phyloP scores from a whole-genome alignment of 2,329 filamentous ascomycete genomes.

The Leptographium lundbergii region DNA sequence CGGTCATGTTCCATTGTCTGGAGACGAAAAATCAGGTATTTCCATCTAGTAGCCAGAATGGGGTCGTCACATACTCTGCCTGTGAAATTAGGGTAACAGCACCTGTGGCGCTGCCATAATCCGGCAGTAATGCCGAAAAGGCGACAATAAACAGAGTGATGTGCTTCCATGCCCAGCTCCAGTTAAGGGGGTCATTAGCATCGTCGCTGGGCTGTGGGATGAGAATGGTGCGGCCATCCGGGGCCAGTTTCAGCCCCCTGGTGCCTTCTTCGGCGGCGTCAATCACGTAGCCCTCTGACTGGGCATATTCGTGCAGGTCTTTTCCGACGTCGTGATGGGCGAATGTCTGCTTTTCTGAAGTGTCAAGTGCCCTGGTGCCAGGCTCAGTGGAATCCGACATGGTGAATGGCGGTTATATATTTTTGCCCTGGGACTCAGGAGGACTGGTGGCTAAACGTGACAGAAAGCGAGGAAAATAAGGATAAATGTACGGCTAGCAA shows the following conservation, averaged over 20 bases:
- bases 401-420: background rate
- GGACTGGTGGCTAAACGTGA: no score
- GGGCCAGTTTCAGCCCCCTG: constrained; percentile 20
- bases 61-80: constrained; percentile 19
- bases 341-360: background rate
- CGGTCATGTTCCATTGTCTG: constrained; percentile 33
- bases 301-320: constrained; percentile 21
- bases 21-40: background rate
- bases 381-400: background rate
- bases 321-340: background rate
- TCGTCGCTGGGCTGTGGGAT: constrained; percentile 41
- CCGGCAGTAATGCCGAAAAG: constrained; percentile 31
- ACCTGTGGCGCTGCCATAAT: constrained; percentile 34
- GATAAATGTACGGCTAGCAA: no score
- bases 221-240: constrained; percentile 31
- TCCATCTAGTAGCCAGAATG: background rate
- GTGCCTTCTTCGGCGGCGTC: constrained; percentile 21
- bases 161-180: constrained; percentile 35
- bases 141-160: constrained; percentile 34
- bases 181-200: constrained; percentile 40
- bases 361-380: background rate
- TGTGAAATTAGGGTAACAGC: constrained; percentile 30
- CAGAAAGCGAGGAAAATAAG: no score
- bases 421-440: no score
- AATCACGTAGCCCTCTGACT: constrained; percentile 25